These are phyloP conservation scores for Talaromyces verruculosus DNA, from an alignment of 2,329 filamentous ascomycete genomes.

Conservation along the genomic window DNA sequence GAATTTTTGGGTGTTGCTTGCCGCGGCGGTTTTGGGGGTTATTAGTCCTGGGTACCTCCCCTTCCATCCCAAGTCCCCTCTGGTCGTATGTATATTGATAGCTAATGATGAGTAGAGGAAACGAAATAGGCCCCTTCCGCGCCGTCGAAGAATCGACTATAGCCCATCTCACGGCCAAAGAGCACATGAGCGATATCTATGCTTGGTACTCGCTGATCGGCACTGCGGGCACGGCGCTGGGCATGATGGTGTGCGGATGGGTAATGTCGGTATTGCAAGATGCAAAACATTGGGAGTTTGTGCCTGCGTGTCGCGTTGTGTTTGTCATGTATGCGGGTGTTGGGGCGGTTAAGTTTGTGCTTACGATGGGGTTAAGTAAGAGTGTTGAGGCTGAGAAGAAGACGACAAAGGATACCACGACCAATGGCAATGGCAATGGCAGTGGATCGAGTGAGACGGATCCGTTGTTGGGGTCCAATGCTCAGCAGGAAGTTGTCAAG, in stretches of 20 bases:
- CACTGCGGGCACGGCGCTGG: constrained; percentile 60
- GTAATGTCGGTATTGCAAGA: constrained; percentile 53
- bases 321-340: constrained; percentile 60
- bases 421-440: constrained; percentile 23
- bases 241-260: constrained; percentile 62
- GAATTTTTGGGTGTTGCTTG: constrained; percentile 60
- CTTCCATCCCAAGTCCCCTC: too few relatives aligned
- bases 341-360: constrained; percentile 57
- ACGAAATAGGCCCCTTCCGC: constrained; percentile 67
- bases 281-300: constrained; percentile 48
- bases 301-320: constrained; percentile 55
- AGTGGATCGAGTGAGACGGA: constrained; percentile 32
- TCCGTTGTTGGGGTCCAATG: constrained; percentile 32
- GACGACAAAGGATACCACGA: constrained; percentile 17
- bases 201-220: constrained; percentile 61
- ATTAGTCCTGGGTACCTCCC: constrained; percentile 54
- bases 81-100: too few relatives aligned
- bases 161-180: constrained; percentile 58
- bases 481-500: neutral
- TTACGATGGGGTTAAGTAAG: constrained; percentile 53
- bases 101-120: constrained; percentile 43
- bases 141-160: constrained; percentile 66
- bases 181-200: constrained; percentile 61
- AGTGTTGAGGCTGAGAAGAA: constrained; percentile 46
- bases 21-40: constrained; percentile 61